These are phyloP conservation scores for Cladosporium sp. DNA, from an alignment of 2,329 filamentous ascomycete species.

Conservation along the genomic window DNA sequence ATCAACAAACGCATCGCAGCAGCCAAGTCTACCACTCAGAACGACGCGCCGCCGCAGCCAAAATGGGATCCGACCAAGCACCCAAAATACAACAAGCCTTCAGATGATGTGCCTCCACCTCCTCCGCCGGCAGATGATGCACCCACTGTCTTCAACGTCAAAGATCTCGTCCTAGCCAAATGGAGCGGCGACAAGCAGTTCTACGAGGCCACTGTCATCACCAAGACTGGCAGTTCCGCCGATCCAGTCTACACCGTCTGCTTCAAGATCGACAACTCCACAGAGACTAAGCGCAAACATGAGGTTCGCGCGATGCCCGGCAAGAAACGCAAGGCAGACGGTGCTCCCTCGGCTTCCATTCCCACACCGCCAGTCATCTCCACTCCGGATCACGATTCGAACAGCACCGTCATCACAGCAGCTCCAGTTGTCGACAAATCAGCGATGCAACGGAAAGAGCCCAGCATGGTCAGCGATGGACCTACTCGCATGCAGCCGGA, in stretches of 20 bases:
- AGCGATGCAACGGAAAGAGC: conserved; percentile 62
- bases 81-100: conserved; percentile 62
- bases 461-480: conserved; percentile 62
- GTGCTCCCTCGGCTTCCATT: conserved; percentile 54
- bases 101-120: conserved; percentile 31
- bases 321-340: conserved; percentile 76
- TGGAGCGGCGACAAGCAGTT: conserved; percentile 91
- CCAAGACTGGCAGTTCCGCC: conserved; percentile 86
- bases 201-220: conserved; percentile 90
- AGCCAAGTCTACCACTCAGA: conserved; percentile 46
- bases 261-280: conserved; percentile 83
- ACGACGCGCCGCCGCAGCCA: conserved; percentile 28
- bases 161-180: conserved; percentile 86
- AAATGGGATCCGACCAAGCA: conserved; percentile 58
- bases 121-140: conserved; percentile 36
- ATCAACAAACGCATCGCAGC: conserved; percentile 80
- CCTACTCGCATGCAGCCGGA: conserved; percentile 46
- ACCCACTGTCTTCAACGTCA: conserved; percentile 71
- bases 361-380: conserved; percentile 42
- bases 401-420: conserved; percentile 62
- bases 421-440: conserved; percentile 67
- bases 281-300: conserved; percentile 74
- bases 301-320: conserved; percentile 73
- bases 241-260: conserved; percentile 92
- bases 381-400: conserved; percentile 36